Evolutionary conservation across 1,284 basidiomycete genomes (phyloP).

Genomic region (Wolfiporia cocos): DNA sequence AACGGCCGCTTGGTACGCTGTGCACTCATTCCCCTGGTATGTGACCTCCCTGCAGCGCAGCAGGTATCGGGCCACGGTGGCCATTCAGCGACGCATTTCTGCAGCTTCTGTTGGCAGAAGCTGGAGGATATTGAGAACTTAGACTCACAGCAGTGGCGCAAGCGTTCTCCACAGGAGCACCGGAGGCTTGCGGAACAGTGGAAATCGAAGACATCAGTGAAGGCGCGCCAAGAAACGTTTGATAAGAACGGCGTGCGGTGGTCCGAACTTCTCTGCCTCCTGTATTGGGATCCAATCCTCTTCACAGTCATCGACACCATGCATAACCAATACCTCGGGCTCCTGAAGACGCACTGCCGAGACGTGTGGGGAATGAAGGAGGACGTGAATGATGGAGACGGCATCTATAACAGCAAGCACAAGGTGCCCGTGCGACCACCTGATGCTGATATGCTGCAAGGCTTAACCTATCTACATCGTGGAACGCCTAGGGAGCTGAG

Average conservation of each 20-base stretch:
- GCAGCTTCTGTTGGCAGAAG: not conserved
- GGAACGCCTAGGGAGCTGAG: not conserved
- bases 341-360: slow-evolving; percentile 19
- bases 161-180: not conserved
- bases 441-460: not conserved
- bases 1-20: not conserved
- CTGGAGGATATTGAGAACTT: not conserved
- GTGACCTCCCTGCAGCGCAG: not conserved
- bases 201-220: slow-evolving; percentile 5
- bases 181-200: not conserved
- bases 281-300: slow-evolving; percentile 29
- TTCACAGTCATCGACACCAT: slow-evolving; percentile 29
- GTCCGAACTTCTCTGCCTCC: slow-evolving; percentile 18
- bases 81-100: not conserved
- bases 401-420: not conserved
- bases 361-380: slow-evolving; percentile 23
- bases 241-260: slow-evolving; percentile 19
- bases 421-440: not conserved
- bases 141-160: not conserved
- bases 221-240: slow-evolving; percentile 8
- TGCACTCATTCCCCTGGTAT: not conserved
- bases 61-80: not conserved
- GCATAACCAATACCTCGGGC: slow-evolving; percentile 27
- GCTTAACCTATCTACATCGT: not conserved
- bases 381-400: not conserved